A percentile compares a stretch with the other conserved stretches of the same genome.
Conservation (phyloP, 108 stramenopile species). For the Fragilaria crotonensis region DNA sequence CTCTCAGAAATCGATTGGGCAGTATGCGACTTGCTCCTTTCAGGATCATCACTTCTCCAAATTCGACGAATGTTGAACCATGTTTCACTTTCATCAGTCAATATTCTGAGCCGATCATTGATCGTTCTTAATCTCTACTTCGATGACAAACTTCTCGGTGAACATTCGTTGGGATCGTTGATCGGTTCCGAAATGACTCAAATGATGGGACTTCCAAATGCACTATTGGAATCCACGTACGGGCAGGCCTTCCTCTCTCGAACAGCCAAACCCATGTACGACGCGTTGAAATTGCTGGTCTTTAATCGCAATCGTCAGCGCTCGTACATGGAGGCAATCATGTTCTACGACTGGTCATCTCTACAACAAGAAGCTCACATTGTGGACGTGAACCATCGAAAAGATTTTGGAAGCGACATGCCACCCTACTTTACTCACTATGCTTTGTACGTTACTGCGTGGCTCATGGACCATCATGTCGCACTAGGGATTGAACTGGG, state of each 20-base stretch:
- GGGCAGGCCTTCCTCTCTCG: slow-evolving; percentile 42
- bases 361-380: slow-evolving; percentile 53
- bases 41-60: slow-evolving; percentile 43
- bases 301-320: slow-evolving; percentile 71
- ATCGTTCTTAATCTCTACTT: slow-evolving; percentile 78
- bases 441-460: slow-evolving; percentile 30
- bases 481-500: slow-evolving; percentile 54
- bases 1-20: slow-evolving; percentile 53
- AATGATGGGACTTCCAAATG: slow-evolving; percentile 34
- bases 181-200: slow-evolving; percentile 56
- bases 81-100: slow-evolving; percentile 39
- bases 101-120: slow-evolving; percentile 63
- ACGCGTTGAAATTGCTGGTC: slow-evolving; percentile 57
- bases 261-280: slow-evolving; percentile 71
- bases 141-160: slow-evolving; percentile 68
- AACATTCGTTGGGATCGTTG: slow-evolving; percentile 38
- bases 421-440: slow-evolving; percentile 61
- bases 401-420: slow-evolving; percentile 23
- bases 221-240: slow-evolving; percentile 16
- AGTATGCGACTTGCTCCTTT: slow-evolving; percentile 46
- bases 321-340: slow-evolving; percentile 57
- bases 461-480: slow-evolving; percentile 65
- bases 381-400: slow-evolving; percentile 39
- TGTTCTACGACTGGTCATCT: slow-evolving; percentile 54
- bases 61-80: slow-evolving; percentile 48